phyloP scores from a whole-genome alignment of 2,329 filamentous ascomycete genomes.

The Chaetomium strumarium region DNA sequence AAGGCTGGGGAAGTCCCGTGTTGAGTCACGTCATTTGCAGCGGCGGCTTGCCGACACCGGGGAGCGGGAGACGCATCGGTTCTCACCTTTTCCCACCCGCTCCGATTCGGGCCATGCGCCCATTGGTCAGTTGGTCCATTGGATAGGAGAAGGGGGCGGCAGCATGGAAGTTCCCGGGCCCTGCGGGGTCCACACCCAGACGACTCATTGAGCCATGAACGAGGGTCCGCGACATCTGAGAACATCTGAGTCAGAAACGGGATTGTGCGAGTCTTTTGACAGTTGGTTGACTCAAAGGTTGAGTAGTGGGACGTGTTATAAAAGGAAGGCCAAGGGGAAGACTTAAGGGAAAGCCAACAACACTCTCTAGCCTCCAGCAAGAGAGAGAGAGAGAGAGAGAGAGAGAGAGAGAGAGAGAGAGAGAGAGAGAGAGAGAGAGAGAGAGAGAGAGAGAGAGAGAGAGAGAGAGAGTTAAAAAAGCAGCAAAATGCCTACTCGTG shows the following conservation, averaged over 20 bases:
- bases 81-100: constrained; percentile 1
- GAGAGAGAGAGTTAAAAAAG: neutral
- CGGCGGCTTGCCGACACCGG: constrained; percentile 12
- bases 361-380: neutral
- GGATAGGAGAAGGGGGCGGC: neutral
- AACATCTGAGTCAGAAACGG: neutral
- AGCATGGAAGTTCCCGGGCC: neutral
- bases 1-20: constrained; percentile 21
- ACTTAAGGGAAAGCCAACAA: neutral
- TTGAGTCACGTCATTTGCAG: constrained; percentile 20
- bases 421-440: neutral
- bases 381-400: neutral
- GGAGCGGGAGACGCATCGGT: constrained; percentile 7
- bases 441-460: neutral
- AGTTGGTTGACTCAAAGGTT: neutral
- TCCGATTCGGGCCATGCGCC: neutral
- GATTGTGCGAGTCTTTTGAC: no score
- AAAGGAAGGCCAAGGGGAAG: no score
- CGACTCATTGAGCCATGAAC: constrained; percentile 2
- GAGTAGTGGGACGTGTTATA: neutral
- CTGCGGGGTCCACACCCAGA: constrained; percentile 11
- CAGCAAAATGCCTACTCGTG: constrained; percentile 59
- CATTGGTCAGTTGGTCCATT: constrained; percentile 4
- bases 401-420: neutral
- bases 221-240: constrained; percentile 2